Evolutionary conservation across 2,329 filamentous ascomycete genomes (phyloP).

Genomic region (Fusarium ramigenum): DNA sequence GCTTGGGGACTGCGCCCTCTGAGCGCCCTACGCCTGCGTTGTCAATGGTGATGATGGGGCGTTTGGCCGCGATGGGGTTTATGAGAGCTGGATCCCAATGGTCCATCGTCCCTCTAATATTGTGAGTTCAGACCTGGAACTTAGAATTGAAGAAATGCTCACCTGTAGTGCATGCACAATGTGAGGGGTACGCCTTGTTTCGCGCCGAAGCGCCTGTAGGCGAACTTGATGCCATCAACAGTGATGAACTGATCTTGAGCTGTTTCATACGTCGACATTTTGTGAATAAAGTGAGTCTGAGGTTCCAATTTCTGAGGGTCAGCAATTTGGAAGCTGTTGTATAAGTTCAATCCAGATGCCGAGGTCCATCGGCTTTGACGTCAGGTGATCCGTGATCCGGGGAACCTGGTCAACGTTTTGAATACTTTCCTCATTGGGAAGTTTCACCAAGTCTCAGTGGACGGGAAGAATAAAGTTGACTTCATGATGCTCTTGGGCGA

Average conservation of each 20-base stretch:
- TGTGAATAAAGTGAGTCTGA: not conserved
- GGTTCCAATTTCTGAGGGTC: fast-evolving
- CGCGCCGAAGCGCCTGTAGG: slow-evolving; percentile 46
- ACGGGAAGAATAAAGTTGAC: not conserved
- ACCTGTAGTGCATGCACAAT: slow-evolving; percentile 48
- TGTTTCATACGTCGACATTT: slow-evolving; percentile 45
- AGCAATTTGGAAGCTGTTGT: not conserved
- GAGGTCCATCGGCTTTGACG: slow-evolving; percentile 28
- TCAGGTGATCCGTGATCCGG: slow-evolving; percentile 19
- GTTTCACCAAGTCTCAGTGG: not conserved
- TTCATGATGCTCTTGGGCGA: not conserved
- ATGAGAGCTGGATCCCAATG: slow-evolving; percentile 56
- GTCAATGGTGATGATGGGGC: slow-evolving; percentile 58
- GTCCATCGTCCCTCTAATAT: slow-evolving; percentile 49
- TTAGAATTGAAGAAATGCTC: not conserved
- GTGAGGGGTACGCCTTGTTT: slow-evolving; percentile 46
- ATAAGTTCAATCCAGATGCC: slow-evolving; percentile 6
- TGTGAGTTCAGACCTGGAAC: not conserved
- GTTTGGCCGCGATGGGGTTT: slow-evolving; percentile 53
- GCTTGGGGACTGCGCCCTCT: slow-evolving; percentile 52
- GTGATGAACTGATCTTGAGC: slow-evolving; percentile 44
- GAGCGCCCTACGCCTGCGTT: slow-evolving; percentile 59
- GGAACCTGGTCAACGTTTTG: slow-evolving; percentile 1
- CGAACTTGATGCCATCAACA: slow-evolving; percentile 46
- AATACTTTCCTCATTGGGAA: slow-evolving; percentile 8